Base-by-base conservation (phyloP, 257 asterid species). In the Petunia secreta region DNA sequence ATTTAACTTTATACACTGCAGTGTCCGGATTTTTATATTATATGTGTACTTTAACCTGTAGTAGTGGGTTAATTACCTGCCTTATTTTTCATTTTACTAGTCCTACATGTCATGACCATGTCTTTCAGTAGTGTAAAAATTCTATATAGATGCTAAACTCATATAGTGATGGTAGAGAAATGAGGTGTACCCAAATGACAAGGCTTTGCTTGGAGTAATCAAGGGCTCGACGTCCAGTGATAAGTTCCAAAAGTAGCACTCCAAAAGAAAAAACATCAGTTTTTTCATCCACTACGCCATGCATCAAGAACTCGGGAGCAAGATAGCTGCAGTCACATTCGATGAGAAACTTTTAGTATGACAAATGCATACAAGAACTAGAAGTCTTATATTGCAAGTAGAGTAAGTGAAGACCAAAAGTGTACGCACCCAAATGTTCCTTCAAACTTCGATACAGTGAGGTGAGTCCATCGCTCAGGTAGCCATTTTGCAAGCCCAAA, bases 191-290 rank as follows among this genome's bases (percentile, higher is more conserved):
- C 99, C 99, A 95, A 85, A 95, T 85, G 78, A 95, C 97, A 38
- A 95, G 98, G 92, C 98, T 94, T 84, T 94, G 98, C 83, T 89
- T 98, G 1, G 98, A 90, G 87, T 92, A 93, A 85, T 94, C 98
- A 46, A 94, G 88, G 15, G 98, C 98, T 6, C 98, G 91, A 4
- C 98, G 97, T n/a, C 98, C 98, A 0, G 97, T 91, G 63, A 94
- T 91, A 14, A 94, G 98, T 63, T 94, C 98, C 86, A 94, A 83
- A 60, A 94, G 87, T 81, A 94, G 85, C 84, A 94, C 98, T 0
- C 98, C 98, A 1, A 88, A 93, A 80, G 98, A 93, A 34, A 93
- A 94, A 8, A 94, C 90, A 53, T 94, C 98, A 0, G 98, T 94
- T 80, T 93, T 94, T 80, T 94, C 98, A 38, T 94, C 97, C 1